Percentiles rank a stretch among this genome's conserved stretches.
Evolutionary conservation across 164 flowering plant species (phyloP).

Genomic region (Sextonia rubra): DNA sequence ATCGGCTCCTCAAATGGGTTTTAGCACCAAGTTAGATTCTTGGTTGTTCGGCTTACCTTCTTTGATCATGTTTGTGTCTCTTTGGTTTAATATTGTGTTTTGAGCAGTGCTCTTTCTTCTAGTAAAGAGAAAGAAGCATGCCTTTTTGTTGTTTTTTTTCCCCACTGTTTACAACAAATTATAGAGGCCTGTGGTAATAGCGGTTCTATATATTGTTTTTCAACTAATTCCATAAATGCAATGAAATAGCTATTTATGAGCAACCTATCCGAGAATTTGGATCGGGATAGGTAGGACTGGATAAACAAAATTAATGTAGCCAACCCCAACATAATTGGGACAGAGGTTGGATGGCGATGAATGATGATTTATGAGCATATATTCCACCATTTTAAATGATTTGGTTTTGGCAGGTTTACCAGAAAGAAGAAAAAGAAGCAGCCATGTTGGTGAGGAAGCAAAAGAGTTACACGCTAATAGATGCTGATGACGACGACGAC

Average conservation of each 20-base stretch:
- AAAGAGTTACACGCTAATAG: constrained; percentile 55
- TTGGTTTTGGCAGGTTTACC: constrained; percentile 45
- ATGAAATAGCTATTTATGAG: background rate
- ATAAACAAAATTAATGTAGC: background rate
- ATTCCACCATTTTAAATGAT: background rate
- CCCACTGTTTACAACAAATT: background rate
- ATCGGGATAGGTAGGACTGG: background rate
- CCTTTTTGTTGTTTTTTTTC: background rate
- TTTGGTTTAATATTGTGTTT: background rate
- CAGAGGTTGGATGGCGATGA: background rate
- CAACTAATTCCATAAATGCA: too few relatives aligned
- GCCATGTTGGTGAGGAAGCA: constrained; percentile 75
- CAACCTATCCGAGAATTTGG: background rate
- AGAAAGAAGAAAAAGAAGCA: constrained; percentile 81
- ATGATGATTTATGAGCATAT: background rate
- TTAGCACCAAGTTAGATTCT: background rate
- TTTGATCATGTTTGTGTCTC: background rate
- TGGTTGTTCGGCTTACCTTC: background rate
- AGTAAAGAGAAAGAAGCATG: background rate
- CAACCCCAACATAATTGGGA: too few relatives aligned
- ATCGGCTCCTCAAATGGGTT: background rate
- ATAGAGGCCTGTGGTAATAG: too few relatives aligned
- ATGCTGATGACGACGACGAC: constrained; percentile 79
- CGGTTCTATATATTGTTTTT: too few relatives aligned
- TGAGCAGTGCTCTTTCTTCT: background rate